Percentiles rank a stretch among this genome's conserved stretches.
phyloP scores from a whole-genome alignment of 495 filamentous ascomycete genomes.

The Astrothelium macrocarpum region DNA sequence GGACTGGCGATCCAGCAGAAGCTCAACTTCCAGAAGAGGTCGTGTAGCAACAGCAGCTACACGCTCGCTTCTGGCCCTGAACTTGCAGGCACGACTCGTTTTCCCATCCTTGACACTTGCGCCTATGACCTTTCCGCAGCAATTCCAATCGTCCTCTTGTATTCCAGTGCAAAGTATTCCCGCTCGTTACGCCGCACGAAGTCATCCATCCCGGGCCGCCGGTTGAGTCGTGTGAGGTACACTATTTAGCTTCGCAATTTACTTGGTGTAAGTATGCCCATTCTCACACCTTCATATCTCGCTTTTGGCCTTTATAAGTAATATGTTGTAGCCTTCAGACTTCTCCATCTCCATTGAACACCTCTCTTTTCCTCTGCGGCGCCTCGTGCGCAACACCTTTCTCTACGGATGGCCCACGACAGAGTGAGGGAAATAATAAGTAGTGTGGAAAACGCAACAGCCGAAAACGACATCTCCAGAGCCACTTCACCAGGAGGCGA shows the following conservation, averaged over 20 bases:
- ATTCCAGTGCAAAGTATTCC: neutral
- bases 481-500: constrained; percentile 60
- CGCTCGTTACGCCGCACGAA: neutral
- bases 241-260: neutral
- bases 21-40: neutral
- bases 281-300: neutral
- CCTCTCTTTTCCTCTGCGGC: neutral
- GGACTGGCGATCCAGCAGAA: neutral
- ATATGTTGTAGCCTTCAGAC: neutral
- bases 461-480: constrained; percentile 44
- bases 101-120: neutral
- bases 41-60: neutral
- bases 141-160: neutral
- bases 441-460: constrained; percentile 14
- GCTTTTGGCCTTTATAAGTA: neutral
- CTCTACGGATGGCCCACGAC: constrained; percentile 24
- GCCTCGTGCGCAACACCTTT: neutral
- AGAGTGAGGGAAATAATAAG: constrained; percentile 24
- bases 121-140: neutral
- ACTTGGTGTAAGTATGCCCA: neutral
- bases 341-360: neutral
- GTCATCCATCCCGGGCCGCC: neutral
- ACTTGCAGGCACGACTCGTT: neutral
- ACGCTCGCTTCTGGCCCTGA: neutral
- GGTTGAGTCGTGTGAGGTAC: neutral